Evolutionary conservation across 73 alveolate genomes (phyloP).

Genomic region (Tetrahymena thermophila): DNA sequence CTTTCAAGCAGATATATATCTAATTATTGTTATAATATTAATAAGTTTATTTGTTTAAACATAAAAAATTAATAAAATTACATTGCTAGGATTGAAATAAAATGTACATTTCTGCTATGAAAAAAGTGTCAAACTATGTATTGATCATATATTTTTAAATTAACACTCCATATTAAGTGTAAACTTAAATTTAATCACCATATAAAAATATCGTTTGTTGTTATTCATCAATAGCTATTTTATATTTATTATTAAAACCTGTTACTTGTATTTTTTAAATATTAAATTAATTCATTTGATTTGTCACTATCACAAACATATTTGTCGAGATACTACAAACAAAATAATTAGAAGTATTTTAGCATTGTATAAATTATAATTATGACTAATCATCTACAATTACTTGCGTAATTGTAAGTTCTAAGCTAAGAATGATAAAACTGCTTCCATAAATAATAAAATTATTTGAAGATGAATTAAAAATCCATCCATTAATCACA

Average conservation of each 20-base stretch:
- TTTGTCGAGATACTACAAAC: background rate
- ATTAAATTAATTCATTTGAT: too few species aligned
- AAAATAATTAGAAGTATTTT: too few species aligned
- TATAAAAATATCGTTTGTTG: background rate
- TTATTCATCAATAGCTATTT: background rate
- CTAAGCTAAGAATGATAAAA: background rate
- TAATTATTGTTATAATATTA: too few species aligned
- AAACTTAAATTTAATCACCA: background rate
- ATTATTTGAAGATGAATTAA: too few species aligned
- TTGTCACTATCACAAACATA: too few species aligned
- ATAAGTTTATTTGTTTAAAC: background rate
- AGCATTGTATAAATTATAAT: background rate
- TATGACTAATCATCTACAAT: background rate
- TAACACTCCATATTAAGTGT: background rate
- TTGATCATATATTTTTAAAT: too few species aligned
- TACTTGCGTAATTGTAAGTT: background rate
- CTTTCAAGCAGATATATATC: background rate
- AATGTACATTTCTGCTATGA: too few species aligned
- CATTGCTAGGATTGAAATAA: too few species aligned
- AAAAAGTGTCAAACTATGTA: too few species aligned
- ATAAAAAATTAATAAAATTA: too few species aligned
- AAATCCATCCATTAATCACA: background rate
- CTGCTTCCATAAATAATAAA: background rate
- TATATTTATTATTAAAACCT: background rate
- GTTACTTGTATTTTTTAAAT: too few species aligned